Percentiles rank a stretch among this genome's conserved stretches.
Evolutionary conservation across 2,329 filamentous ascomycete genomes (phyloP).

Genomic region (Teratosphaeria epicoccoides): DNA sequence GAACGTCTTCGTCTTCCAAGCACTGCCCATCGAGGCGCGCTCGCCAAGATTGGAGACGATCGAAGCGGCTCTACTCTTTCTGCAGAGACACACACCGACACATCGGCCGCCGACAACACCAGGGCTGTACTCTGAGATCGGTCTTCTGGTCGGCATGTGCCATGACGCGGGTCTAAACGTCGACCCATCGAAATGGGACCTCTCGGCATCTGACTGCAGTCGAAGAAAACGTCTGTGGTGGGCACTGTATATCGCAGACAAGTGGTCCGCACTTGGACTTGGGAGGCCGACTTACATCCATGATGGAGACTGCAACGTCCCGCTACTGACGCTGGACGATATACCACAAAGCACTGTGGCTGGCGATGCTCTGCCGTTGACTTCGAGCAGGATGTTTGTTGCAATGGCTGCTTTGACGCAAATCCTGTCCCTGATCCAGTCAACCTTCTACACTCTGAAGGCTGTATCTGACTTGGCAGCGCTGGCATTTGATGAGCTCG

Average conservation of each 20-base stretch:
- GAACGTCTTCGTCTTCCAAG: slow-evolving; percentile 11
- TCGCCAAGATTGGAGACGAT: slow-evolving; percentile 12
- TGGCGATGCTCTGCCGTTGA: slow-evolving; percentile 7
- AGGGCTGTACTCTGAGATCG: slow-evolving; percentile 13
- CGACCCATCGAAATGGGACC: slow-evolving; percentile 12
- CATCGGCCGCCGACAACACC: slow-evolving; percentile 9
- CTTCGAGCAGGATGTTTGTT: slow-evolving; percentile 13
- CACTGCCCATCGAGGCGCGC: slow-evolving; percentile 11
- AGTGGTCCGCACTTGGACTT: slow-evolving; percentile 13
- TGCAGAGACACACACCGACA: slow-evolving; percentile 11
- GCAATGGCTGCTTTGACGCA: slow-evolving; percentile 15
- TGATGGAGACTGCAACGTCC: slow-evolving; percentile 11
- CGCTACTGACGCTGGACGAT: slow-evolving; percentile 8
- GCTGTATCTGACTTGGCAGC: slow-evolving; percentile 6
- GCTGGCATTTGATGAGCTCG: slow-evolving; percentile 6
- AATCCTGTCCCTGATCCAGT: slow-evolving; percentile 11
- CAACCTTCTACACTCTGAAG: slow-evolving; percentile 13
- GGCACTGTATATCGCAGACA: slow-evolving; percentile 12
- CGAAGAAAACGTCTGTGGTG: slow-evolving; percentile 15
- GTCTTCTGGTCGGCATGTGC: slow-evolving; percentile 10
- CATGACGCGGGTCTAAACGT: slow-evolving; percentile 14
- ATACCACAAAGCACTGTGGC: slow-evolving; percentile 9
- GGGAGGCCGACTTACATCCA: slow-evolving; percentile 13
- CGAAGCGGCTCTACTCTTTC: slow-evolving; percentile 11
- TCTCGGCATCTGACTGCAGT: slow-evolving; percentile 7